Conservation (phyloP, 768 basidiomycete species). For the Pleurotus cornucopiae region DNA sequence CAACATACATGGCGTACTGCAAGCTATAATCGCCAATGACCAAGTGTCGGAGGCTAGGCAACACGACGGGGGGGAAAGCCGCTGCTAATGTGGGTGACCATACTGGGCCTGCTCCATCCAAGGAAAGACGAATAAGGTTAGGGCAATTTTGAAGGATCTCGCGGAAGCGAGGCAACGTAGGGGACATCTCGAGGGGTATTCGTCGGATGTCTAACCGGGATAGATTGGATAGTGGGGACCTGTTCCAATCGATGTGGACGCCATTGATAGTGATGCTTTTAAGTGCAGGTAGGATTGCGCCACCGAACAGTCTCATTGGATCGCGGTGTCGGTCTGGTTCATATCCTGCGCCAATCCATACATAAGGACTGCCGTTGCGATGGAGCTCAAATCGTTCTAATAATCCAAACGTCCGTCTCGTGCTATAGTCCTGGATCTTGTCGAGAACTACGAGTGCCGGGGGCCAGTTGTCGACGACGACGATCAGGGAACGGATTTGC, state of each 20-base stretch:
- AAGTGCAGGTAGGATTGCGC: conserved; percentile 40
- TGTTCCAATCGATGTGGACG: conserved; percentile 57
- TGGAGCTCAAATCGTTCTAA: conserved; percentile 68
- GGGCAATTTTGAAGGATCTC: conserved; percentile 47
- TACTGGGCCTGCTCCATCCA: conserved; percentile 62
- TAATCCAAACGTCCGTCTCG: conserved; percentile 29
- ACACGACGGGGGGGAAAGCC: conserved; percentile 33
- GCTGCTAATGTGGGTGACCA: conserved; percentile 20
- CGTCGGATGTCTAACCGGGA: conserved; percentile 62
- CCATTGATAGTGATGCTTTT: conserved; percentile 52
- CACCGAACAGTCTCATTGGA: conserved; percentile 46
- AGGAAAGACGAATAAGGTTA: conserved; percentile 45
- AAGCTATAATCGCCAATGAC: conserved; percentile 54
- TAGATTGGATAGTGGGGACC: conserved; percentile 47
- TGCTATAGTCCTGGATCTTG: conserved; percentile 35
- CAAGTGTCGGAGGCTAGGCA: conserved; percentile 47
- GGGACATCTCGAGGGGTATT: conserved; percentile 49
- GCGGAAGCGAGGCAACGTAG: conserved; percentile 46
- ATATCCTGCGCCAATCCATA: conserved; percentile 39
- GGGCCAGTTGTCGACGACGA: conserved; percentile 55
- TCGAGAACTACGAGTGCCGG: conserved; percentile 48
- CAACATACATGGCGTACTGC: conserved; percentile 41
- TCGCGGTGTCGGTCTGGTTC: conserved; percentile 26
- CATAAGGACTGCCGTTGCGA: conserved; percentile 44
- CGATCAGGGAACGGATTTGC: conserved; percentile 56